Evolutionary conservation across 2,329 filamentous ascomycete genomes (phyloP).

Genomic region (Trichoderma oligosporum): DNA sequence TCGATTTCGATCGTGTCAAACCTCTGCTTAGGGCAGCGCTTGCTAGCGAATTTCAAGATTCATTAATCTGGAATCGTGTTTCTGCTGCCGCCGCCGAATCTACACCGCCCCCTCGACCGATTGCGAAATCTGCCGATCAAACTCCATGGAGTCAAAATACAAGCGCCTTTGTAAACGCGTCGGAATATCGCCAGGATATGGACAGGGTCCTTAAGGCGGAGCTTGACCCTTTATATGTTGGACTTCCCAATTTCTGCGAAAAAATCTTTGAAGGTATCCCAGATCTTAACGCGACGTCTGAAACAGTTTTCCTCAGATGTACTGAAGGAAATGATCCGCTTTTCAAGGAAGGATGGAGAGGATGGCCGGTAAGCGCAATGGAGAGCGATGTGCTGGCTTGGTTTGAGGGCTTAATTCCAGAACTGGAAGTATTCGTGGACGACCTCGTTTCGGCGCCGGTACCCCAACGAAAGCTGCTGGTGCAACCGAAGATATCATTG

Average conservation of each 20-base stretch:
- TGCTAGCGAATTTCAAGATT: slow-evolving; percentile 27
- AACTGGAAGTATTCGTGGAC: slow-evolving; percentile 28
- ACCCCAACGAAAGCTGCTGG: slow-evolving; percentile 26
- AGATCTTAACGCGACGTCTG: slow-evolving; percentile 31
- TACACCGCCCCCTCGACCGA: slow-evolving; percentile 26
- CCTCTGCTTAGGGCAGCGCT: slow-evolving; percentile 33
- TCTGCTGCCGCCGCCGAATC: slow-evolving; percentile 29
- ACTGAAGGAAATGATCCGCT: slow-evolving; percentile 30
- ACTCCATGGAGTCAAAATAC: slow-evolving; percentile 33
- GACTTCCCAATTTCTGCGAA: slow-evolving; percentile 33
- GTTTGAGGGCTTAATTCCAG: slow-evolving; percentile 31
- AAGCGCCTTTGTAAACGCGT: slow-evolving; percentile 35
- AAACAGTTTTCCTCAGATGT: slow-evolving; percentile 36
- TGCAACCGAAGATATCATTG: slow-evolving; percentile 28
- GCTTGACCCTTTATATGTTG: slow-evolving; percentile 35
- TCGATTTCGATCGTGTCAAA: slow-evolving; percentile 29
- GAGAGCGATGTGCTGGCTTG: slow-evolving; percentile 35
- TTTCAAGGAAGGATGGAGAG: slow-evolving; percentile 32
- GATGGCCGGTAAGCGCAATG: slow-evolving; percentile 36
- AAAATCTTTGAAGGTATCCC: slow-evolving; percentile 33
- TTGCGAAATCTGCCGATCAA: too few relatives aligned
- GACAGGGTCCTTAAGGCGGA: slow-evolving; percentile 27
- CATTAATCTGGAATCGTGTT: slow-evolving; percentile 37
- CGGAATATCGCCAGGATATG: slow-evolving; percentile 32
- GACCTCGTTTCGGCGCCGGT: slow-evolving; percentile 22